These are phyloP conservation scores for Suzukiozyma palmioleophila DNA, from an alignment of 1,139 yeast genomes.

Conservation along the genomic window DNA sequence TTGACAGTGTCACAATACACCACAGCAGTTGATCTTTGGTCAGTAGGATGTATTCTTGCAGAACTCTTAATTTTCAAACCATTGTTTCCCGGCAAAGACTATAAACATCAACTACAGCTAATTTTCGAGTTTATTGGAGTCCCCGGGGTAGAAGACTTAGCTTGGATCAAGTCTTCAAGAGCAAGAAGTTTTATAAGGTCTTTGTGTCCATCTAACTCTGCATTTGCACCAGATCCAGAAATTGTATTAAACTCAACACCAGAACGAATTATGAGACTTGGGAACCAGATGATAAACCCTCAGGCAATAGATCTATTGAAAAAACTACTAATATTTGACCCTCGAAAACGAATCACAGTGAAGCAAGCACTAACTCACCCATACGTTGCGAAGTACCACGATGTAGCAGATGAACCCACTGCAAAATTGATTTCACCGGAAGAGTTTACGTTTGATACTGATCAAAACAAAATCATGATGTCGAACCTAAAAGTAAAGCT, in stretches of 20 bases:
- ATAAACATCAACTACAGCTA: conserved; percentile 81
- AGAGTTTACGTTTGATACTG: conserved; percentile 79
- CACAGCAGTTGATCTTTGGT: conserved; percentile 95
- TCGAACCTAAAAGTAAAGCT: conserved; percentile 68
- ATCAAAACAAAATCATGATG: conserved; percentile 64
- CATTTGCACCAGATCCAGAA: conserved; percentile 7
- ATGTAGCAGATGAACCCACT: conserved; percentile 76
- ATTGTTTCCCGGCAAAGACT: conserved; percentile 90
- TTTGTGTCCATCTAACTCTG: conserved; percentile 38
- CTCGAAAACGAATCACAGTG: conserved; percentile 71
- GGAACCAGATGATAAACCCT: conserved; percentile 44
- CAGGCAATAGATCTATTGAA: conserved; percentile 74
- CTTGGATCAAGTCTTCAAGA: conserved; percentile 72
- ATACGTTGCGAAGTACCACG: conserved; percentile 75
- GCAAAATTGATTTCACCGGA: conserved; percentile 70
- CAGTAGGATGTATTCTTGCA: conserved; percentile 92
- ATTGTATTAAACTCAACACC: conserved; percentile 9
- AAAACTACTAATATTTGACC: conserved; percentile 74
- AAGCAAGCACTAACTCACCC: conserved; percentile 82
- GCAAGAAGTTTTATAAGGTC: conserved; percentile 84
- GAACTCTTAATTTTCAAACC: conserved; percentile 89
- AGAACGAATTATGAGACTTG: conserved; percentile 14
- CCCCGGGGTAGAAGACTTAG: conserved; percentile 77
- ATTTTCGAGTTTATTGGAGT: conserved; percentile 90
- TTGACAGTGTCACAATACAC: conserved; percentile 81